A percentile compares a stretch with the other conserved stretches of the same genome.
These are phyloP conservation scores for Teratosphaeriaceae sp. DNA, from an alignment of 2,329 filamentous ascomycete genomes.

Conservation along the genomic window DNA sequence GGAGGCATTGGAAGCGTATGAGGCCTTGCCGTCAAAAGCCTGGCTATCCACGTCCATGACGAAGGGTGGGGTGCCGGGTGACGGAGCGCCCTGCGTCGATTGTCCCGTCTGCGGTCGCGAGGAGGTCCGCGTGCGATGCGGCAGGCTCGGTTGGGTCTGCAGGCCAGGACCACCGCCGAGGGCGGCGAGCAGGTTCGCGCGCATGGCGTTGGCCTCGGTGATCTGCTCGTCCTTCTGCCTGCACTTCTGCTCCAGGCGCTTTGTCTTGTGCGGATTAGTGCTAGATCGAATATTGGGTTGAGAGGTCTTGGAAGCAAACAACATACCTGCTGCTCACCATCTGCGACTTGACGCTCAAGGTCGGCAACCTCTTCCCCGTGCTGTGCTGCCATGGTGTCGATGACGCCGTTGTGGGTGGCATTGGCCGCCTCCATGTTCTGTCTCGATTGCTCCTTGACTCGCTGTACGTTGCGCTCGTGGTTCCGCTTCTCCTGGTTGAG, in stretches of 20 bases:
- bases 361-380: conserved; percentile 9
- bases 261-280: conserved; percentile 3
- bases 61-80: conserved; percentile 7
- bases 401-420: conserved; percentile 7
- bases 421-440: conserved; percentile 9
- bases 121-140: conserved; percentile 14
- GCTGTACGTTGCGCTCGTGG: conserved; percentile 7
- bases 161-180: conserved; percentile 15
- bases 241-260: conserved; percentile 26
- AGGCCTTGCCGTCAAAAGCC: conserved; percentile 8
- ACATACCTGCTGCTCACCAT: conserved; percentile 5
- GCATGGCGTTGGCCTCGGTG: conserved; percentile 32
- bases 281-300: not conserved
- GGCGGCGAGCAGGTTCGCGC: conserved; percentile 30
- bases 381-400: conserved; percentile 8
- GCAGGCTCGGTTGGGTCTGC: conserved; percentile 7
- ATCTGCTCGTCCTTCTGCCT: conserved; percentile 31
- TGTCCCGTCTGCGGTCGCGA: conserved; percentile 4
- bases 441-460: not conserved
- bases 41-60: conserved; percentile 12
- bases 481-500: conserved; percentile 1
- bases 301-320: not conserved
- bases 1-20: conserved; percentile 24
- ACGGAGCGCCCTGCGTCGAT: not conserved
- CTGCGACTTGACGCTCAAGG: conserved; percentile 4